Percentiles rank a stretch among this genome's conserved stretches.
phyloP scores from a whole-genome alignment of 495 filamentous ascomycete species.

The Xylaria telfairii region DNA sequence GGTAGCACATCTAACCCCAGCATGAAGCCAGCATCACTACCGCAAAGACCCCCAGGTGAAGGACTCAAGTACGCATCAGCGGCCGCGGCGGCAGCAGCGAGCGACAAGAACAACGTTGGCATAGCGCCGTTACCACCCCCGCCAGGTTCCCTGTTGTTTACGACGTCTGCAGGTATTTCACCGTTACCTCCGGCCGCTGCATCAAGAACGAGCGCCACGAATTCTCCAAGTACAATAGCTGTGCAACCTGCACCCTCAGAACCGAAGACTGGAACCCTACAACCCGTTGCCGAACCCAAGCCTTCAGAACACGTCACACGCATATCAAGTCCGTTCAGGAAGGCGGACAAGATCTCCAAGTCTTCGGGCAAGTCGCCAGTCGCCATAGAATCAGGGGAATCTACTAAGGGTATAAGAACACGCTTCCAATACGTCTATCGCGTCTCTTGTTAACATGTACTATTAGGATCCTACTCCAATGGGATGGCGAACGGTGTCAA shows the following conservation, averaged over 20 bases:
- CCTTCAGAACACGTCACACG: conserved; percentile 29
- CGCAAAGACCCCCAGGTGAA: conserved; percentile 83
- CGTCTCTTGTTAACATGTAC: conserved; percentile 33
- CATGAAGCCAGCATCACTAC: conserved; percentile 93
- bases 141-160: conserved; percentile 61
- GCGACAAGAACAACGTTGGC: conserved; percentile 93
- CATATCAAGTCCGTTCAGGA: conserved; percentile 32
- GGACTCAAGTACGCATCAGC: conserved; percentile 96
- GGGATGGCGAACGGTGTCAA: conserved; percentile 59
- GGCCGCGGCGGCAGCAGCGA: conserved; percentile 91
- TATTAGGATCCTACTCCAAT: conserved; percentile 56
- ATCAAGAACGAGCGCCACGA: conserved; percentile 50
- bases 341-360: conserved; percentile 48
- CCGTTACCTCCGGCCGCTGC: conserved; percentile 54
- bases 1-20: conserved; percentile 53
- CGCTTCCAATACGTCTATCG: conserved; percentile 29
- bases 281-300: conserved; percentile 33
- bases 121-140: conserved; percentile 91
- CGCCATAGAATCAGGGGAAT: conserved; percentile 39
- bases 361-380: conserved; percentile 50
- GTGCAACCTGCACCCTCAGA: conserved; percentile 48
- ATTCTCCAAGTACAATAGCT: conserved; percentile 48
- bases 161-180: conserved; percentile 48
- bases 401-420: conserved; percentile 43
- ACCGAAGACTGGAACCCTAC: conserved; percentile 41